Evolutionary conservation across 208 protist species (phyloP), one percentile per base, ranked within the genome.

Genomic region (Sergeia podlipaevii): DNA sequence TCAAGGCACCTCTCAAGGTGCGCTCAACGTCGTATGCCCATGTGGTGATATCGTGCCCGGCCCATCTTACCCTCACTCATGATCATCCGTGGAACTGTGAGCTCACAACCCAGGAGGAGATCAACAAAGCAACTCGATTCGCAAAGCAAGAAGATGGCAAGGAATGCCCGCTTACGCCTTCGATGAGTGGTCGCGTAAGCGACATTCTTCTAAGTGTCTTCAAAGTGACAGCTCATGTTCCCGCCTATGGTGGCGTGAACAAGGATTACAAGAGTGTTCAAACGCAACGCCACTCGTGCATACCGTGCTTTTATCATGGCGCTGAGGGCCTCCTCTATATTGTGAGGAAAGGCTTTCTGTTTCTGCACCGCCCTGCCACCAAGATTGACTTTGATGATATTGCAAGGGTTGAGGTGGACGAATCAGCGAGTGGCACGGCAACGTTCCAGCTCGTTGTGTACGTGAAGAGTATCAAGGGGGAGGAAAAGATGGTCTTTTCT

Each of bases 391-490:
- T 76, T 50, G 56, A 50, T 3, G 74, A 85, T 37, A 65, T 95
- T 1, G 54, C 44, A 17, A 59, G 55, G 1, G 74, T 92, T 1
- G 70, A 83, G 59, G 54, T 92, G 59, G 77, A 91, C 63, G 84
- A 91, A 65, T 43, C 74, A 11, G 71, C 85, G 38, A 80, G 75
- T 37, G 80, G 79, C 3, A 70, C 56, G 30, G 58, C 70, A 3
- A 90, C 81, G 15, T 95, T 95, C 45, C 84, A 90, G 47, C 49
- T 95, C 32, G 73, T 53, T 7, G 79, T 95, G 17, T 80, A 75
- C 56, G 65, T 60, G n/a, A 51, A 20, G 42, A 47, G 10, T 33
- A 17, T 24, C 2, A 69, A 39, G 26, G 66, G 73, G 10, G 67
- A 75, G 46, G 72, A 82, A 11, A 84, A 85, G 67, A 55, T 80